Percentiles rank a stretch among this genome's conserved stretches.
Conservation (phyloP, 495 filamentous ascomycete genomes). For the Lophiotrema nucula region DNA sequence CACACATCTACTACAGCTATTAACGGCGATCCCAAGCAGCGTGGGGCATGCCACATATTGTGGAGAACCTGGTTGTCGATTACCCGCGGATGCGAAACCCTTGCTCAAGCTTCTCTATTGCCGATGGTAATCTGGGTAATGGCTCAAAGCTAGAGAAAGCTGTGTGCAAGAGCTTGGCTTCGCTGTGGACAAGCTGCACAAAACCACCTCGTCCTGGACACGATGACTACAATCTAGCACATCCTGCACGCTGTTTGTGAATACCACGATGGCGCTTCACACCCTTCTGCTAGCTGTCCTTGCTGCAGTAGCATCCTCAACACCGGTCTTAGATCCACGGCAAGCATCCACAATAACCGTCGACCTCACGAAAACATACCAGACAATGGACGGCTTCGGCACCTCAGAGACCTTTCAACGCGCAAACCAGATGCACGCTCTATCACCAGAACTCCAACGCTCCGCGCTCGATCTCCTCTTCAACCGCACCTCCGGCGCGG, state of each 20-base stretch:
- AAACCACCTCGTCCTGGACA: not conserved
- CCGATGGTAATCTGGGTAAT: constrained; percentile 17
- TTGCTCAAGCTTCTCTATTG: not conserved
- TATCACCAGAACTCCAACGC: constrained; percentile 41
- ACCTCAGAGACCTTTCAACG: constrained; percentile 31
- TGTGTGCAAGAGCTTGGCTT: not conserved
- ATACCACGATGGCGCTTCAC: constrained; percentile 2
- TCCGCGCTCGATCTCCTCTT: constrained; percentile 29
- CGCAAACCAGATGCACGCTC: constrained; percentile 44
- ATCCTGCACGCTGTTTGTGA: not conserved
- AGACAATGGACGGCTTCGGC: constrained; percentile 31
- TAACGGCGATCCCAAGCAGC: not conserved
- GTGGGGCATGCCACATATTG: constrained; percentile 4
- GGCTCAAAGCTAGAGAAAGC: not conserved
- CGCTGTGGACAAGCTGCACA: not conserved
- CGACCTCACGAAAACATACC: constrained; percentile 29
- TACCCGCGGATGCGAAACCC: not conserved
- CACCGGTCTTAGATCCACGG: not conserved
- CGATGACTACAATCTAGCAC: not conserved
- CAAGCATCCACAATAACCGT: constrained; percentile 25
- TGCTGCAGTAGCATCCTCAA: not conserved
- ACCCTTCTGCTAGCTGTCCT: constrained; percentile 13
- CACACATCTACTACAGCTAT: not conserved
- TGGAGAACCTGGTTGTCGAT: constrained; percentile 8
- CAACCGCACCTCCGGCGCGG: constrained; percentile 28